Conservation (phyloP, 805 yeast genomes). For the Grigorovia transvaalensis region DNA sequence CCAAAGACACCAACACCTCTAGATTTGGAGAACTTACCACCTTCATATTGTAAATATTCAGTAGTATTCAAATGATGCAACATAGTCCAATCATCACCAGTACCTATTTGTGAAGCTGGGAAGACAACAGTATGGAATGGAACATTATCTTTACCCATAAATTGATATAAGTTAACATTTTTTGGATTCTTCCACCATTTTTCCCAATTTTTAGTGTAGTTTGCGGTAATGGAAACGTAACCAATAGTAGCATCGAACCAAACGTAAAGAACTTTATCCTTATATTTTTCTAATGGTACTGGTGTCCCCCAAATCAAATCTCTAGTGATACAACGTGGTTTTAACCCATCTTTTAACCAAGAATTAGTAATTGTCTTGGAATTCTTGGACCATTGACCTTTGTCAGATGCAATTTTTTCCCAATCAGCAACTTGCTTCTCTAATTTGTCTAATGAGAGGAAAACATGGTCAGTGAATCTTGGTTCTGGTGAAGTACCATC, state of each 20-base stretch:
- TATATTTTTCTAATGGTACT: slow-evolving; percentile 79
- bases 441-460: slow-evolving; percentile 71
- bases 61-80: slow-evolving; percentile 87
- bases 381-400: slow-evolving; percentile 89
- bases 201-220: slow-evolving; percentile 71
- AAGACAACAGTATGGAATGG: slow-evolving; percentile 98
- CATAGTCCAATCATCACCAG: slow-evolving; percentile 81
- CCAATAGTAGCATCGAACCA: slow-evolving; percentile 99
- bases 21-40: slow-evolving; percentile 97
- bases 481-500: slow-evolving; percentile 77
- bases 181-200: slow-evolving; percentile 96
- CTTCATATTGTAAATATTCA: slow-evolving; percentile 94
- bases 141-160: slow-evolving; percentile 99
- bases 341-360: slow-evolving; percentile 90
- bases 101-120: slow-evolving; percentile 89
- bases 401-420: slow-evolving; percentile 54
- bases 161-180: slow-evolving; percentile 79
- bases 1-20: slow-evolving; percentile 98
- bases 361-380: slow-evolving; percentile 79
- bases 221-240: slow-evolving; percentile 90
- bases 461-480: slow-evolving; percentile 75
- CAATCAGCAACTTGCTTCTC: slow-evolving; percentile 67
- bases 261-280: slow-evolving; percentile 87
- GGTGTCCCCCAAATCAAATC: slow-evolving; percentile 98
- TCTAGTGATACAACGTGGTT: slow-evolving; percentile 93